These are phyloP conservation scores for Pseudevernia furfuracea DNA, from an alignment of 495 filamentous ascomycete species.

Conservation along the genomic window DNA sequence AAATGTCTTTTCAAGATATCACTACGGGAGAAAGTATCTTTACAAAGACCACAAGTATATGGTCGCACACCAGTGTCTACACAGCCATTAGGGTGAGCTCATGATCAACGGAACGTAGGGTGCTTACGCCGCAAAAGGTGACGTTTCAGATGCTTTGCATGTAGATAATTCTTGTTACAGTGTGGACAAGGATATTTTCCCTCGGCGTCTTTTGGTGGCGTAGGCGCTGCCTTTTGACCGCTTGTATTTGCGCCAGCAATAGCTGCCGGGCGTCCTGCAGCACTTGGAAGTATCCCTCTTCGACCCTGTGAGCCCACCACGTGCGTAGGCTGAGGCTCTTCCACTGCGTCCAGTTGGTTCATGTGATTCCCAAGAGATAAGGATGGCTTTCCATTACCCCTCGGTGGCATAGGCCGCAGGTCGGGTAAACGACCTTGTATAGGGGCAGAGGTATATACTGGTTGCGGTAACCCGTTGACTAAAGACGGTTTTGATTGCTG, in stretches of 20 bases:
- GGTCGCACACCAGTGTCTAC: slow-evolving; percentile 91
- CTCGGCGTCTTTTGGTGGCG: slow-evolving; percentile 87
- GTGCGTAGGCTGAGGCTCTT: slow-evolving; percentile 63
- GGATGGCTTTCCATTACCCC: slow-evolving; percentile 1
- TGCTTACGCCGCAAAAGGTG: slow-evolving; percentile 90
- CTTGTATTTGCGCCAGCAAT: slow-evolving; percentile 42
- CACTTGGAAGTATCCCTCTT: slow-evolving; percentile 81
- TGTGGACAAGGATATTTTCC: slow-evolving; percentile 96
- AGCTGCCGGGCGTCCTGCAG: slow-evolving; percentile 67
- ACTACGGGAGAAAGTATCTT: slow-evolving; percentile 96
- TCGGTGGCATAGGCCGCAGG: slow-evolving; percentile 17
- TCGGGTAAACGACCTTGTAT: slow-evolving; percentile 15
- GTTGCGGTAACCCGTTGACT: slow-evolving; percentile 1
- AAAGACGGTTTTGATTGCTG: slow-evolving; percentile 7
- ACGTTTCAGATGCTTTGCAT: slow-evolving; percentile 94
- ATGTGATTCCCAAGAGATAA: background rate
- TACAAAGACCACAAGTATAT: slow-evolving; percentile 93
- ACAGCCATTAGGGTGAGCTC: slow-evolving; percentile 24
- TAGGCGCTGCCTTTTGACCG: slow-evolving; percentile 62
- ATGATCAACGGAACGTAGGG: slow-evolving; percentile 15
- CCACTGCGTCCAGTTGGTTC: slow-evolving; percentile 6
- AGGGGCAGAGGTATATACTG: slow-evolving; percentile 14
- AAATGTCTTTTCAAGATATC: slow-evolving; percentile 98
- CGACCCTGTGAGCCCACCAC: slow-evolving; percentile 90
- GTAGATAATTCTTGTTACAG: slow-evolving; percentile 95